Evolutionary conservation across 1,284 basidiomycete genomes (phyloP).

Genomic region (Ceratobasidium papillatum): DNA sequence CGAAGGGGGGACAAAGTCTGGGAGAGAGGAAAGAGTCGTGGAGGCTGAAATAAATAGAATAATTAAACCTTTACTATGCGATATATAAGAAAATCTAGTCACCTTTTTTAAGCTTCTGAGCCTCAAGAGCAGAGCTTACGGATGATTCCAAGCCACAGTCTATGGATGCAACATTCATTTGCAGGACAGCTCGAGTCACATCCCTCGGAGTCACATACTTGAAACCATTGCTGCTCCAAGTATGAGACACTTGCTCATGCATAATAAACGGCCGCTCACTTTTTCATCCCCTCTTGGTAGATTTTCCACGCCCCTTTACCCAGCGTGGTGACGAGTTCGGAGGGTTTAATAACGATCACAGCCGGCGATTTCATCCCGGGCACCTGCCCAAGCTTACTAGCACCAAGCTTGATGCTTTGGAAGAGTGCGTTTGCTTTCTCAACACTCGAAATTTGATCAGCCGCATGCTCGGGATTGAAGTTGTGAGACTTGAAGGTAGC

Average conservation of each 20-base stretch:
- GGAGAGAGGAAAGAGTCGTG: background rate
- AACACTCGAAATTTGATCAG: background rate
- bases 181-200: slow-evolving; percentile 20
- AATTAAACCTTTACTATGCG: background rate
- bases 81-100: background rate
- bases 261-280: background rate
- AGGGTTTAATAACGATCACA: slow-evolving; percentile 32
- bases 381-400: slow-evolving; percentile 14
- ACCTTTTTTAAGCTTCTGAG: slow-evolving; percentile 14
- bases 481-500: slow-evolving; percentile 36
- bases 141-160: slow-evolving; percentile 26
- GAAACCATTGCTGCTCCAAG: slow-evolving; percentile 13
- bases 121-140: background rate
- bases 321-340: slow-evolving; percentile 8
- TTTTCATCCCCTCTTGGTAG: slow-evolving; percentile 30
- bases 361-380: slow-evolving; percentile 26
- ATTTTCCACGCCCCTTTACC: slow-evolving; percentile 16
- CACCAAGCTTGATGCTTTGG: slow-evolving; percentile 3
- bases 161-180: slow-evolving; percentile 3
- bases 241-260: background rate
- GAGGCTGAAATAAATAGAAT: background rate
- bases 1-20: slow-evolving; percentile 20
- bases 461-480: slow-evolving; percentile 15
- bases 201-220: slow-evolving; percentile 30
- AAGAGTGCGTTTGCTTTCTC: slow-evolving; percentile 28